Evolutionary conservation across 495 filamentous ascomycete species (phyloP).

Genomic region (Tuber magnatum): DNA sequence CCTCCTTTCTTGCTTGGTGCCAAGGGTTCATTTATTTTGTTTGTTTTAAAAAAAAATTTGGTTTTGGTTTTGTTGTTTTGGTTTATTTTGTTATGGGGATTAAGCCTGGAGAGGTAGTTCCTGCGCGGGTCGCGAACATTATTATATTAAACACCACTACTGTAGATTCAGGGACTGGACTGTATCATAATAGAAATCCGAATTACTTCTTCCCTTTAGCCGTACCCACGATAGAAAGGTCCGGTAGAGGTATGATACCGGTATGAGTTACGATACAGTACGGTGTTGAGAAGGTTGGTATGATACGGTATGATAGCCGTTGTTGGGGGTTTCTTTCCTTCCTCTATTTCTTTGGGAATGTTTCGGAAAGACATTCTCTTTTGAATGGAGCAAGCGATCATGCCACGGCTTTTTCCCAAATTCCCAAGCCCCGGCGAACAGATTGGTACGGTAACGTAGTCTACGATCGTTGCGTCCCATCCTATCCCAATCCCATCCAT

Average conservation of each 20-base stretch:
- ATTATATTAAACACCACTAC: too few relatives aligned
- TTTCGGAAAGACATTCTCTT: constrained; percentile 4
- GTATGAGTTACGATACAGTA: not conserved
- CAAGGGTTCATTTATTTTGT: too few relatives aligned
- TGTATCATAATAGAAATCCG: not conserved
- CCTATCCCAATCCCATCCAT: too few relatives aligned
- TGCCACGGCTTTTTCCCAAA: not conserved
- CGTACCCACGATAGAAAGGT: not conserved
- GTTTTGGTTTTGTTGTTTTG: too few relatives aligned
- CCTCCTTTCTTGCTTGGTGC: not conserved
- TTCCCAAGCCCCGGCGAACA: not conserved
- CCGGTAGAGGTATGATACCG: not conserved
- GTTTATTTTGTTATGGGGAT: too few relatives aligned
- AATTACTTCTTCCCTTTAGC: not conserved
- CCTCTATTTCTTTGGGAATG: not conserved
- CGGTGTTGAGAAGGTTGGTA: not conserved
- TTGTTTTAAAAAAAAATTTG: too few relatives aligned
- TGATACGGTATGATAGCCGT: not conserved
- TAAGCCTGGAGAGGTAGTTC: too few relatives aligned
- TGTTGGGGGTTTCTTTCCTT: not conserved
- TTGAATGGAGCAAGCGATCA: not conserved
- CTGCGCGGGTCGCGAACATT: too few relatives aligned
- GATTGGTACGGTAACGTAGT: not conserved
- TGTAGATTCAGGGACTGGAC: not conserved
- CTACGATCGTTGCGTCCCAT: not conserved